A percentile compares a stretch with the other conserved stretches of the same genome.
Conservation (phyloP, 331 rosid species). For the Acacia pycnantha region DNA sequence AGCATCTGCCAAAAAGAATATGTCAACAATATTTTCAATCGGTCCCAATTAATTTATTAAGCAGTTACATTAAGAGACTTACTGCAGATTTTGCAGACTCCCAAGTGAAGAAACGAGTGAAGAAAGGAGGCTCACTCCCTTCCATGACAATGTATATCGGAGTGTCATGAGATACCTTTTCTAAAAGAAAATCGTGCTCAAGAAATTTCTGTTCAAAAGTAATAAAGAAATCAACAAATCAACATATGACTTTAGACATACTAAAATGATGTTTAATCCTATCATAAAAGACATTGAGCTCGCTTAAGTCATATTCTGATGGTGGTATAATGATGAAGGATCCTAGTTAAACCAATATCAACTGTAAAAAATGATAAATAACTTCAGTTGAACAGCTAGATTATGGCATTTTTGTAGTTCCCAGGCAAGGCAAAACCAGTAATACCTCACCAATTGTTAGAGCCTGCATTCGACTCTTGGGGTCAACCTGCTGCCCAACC, state of each 20-base stretch:
- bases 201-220: slow-evolving; percentile 74
- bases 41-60: slow-evolving; percentile 14
- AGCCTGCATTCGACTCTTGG: slow-evolving; percentile 70
- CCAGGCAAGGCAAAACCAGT: slow-evolving; percentile 31
- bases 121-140: slow-evolving; percentile 95
- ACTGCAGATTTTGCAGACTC: slow-evolving; percentile 83
- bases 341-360: slow-evolving; percentile 17
- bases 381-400: neutral
- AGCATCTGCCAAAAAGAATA: slow-evolving; percentile 63
- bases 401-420: slow-evolving; percentile 22
- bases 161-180: slow-evolving; percentile 63
- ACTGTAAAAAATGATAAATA: neutral
- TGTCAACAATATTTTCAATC: slow-evolving; percentile 9
- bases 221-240: slow-evolving; percentile 26
- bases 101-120: slow-evolving; percentile 94
- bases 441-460: slow-evolving; percentile 93
- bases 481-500: slow-evolving; percentile 91
- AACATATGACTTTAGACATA: slow-evolving; percentile 29
- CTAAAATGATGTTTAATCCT: neutral
- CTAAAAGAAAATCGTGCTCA: slow-evolving; percentile 82
- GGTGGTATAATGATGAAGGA: neutral
- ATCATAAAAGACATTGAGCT: slow-evolving; percentile 12
- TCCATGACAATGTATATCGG: slow-evolving; percentile 85
- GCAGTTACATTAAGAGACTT: slow-evolving; percentile 36
- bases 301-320: slow-evolving; percentile 12